Evolutionary conservation across 2,329 filamentous ascomycete species (phyloP).

Genomic region (Neopestalotiopsis sp.): DNA sequence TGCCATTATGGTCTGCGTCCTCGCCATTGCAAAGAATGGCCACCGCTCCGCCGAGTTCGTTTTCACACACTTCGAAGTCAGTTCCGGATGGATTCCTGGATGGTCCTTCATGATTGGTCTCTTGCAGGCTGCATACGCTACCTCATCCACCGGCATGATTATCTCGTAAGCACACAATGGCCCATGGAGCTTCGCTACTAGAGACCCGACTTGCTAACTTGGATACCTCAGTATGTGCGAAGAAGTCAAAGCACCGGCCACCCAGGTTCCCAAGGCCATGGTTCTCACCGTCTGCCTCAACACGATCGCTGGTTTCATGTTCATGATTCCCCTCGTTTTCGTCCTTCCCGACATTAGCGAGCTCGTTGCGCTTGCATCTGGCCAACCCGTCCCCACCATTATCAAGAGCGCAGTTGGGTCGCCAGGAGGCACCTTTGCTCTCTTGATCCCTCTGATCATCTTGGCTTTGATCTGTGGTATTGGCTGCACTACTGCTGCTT

Average conservation of each 20-base stretch:
- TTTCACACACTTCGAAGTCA: conserved; percentile 71
- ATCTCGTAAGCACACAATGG: conserved; percentile 52
- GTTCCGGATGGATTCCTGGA: conserved; percentile 72
- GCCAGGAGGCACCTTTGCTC: conserved; percentile 64
- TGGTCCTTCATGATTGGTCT: conserved; percentile 79
- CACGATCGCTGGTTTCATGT: conserved; percentile 68
- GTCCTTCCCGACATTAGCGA: conserved; percentile 67
- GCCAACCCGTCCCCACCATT: conserved; percentile 70
- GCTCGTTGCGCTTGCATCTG: conserved; percentile 58
- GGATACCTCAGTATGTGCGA: conserved; percentile 67
- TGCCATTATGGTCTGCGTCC: conserved; percentile 63
- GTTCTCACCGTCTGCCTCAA: conserved; percentile 72
- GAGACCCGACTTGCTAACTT: neutral
- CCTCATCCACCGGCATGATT: conserved; percentile 80
- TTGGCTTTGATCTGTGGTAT: conserved; percentile 71
- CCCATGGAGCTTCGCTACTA: neutral
- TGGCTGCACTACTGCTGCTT: conserved; percentile 72
- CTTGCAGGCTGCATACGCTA: conserved; percentile 75
- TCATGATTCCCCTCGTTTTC: conserved; percentile 72
- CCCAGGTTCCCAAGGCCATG: conserved; percentile 76
- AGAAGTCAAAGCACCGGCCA: conserved; percentile 69
- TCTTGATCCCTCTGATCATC: conserved; percentile 69
- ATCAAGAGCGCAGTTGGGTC: conserved; percentile 67
- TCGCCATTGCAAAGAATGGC: conserved; percentile 72
- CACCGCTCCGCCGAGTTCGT: conserved; percentile 67